phyloP scores from a whole-genome alignment of 306 rosid species.

The Myrica gale region DNA sequence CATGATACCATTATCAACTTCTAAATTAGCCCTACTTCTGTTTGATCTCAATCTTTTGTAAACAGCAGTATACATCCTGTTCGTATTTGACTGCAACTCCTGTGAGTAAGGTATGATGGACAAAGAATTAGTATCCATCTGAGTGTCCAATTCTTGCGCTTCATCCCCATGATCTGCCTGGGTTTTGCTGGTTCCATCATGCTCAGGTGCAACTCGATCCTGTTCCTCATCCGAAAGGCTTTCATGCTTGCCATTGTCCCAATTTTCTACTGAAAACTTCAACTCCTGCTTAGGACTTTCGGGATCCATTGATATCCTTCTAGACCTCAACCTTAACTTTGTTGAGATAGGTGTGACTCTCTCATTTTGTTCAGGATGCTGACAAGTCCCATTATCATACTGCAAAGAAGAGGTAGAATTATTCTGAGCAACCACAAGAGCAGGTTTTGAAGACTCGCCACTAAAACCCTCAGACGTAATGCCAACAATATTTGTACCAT shows the following conservation, averaged over 20 bases:
- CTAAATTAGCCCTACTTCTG: conserved; percentile 47
- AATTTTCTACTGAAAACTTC: conserved; percentile 37
- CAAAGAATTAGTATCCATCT: conserved; percentile 31
- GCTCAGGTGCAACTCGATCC: conserved; percentile 34
- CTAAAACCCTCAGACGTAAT: conserved; percentile 41
- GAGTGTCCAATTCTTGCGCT: conserved; percentile 41
- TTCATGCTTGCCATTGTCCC: conserved; percentile 41
- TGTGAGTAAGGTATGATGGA: conserved; percentile 37
- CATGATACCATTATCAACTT: conserved; percentile 43
- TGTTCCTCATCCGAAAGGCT: conserved; percentile 37
- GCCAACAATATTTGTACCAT: conserved; percentile 33
- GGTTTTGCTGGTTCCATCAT: conserved; percentile 32
- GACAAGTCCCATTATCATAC: conserved; percentile 35
- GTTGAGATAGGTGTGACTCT: conserved; percentile 46
- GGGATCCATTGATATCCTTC: conserved; percentile 50
- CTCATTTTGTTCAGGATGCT: conserved; percentile 44
- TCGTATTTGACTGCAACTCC: conserved; percentile 42
- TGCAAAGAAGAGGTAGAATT: conserved; percentile 33
- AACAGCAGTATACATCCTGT: conserved; percentile 76
- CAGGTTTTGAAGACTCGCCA: conserved; percentile 42
- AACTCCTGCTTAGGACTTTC: conserved; percentile 60
- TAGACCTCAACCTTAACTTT: conserved; percentile 60
- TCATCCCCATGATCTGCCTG: conserved; percentile 45
- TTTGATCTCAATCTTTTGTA: conserved; percentile 73
- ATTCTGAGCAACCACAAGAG: conserved; percentile 37